Percentiles rank a stretch among this genome's conserved stretches.
phyloP scores from a whole-genome alignment of 805 yeast species.

The Candida stauntonica region DNA sequence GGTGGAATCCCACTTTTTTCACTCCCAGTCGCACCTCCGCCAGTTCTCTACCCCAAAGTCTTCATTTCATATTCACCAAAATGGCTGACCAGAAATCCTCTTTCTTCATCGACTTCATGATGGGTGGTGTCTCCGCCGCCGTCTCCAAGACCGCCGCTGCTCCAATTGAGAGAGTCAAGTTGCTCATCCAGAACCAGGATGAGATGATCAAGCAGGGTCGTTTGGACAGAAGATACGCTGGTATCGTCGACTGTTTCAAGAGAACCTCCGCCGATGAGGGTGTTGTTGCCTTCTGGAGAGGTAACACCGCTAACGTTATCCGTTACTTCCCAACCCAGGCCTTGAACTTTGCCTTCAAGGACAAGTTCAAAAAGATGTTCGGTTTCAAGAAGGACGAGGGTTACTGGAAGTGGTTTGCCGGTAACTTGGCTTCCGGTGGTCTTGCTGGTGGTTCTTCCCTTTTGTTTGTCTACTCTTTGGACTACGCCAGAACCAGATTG shows the following conservation, averaged over 20 bases:
- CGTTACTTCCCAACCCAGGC: slow-evolving; percentile 99
- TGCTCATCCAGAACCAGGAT: slow-evolving; percentile 95
- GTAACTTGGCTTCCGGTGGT: slow-evolving; percentile 99
- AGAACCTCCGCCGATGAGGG: slow-evolving; percentile 96
- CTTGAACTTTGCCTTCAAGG: slow-evolving; percentile 97
- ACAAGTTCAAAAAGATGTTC: slow-evolving; percentile 90
- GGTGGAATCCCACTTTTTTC: slow-evolving; percentile 12
- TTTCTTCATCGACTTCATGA: slow-evolving; percentile 67
- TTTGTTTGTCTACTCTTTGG: slow-evolving; percentile 92
- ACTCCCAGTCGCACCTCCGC: slow-evolving; percentile 1
- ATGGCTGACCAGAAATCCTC: slow-evolving; percentile 37
- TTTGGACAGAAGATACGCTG: slow-evolving; percentile 77
- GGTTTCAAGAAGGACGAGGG: slow-evolving; percentile 96
- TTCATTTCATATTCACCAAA: slow-evolving; percentile 4
- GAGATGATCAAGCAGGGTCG: slow-evolving; percentile 98
- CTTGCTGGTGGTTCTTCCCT: slow-evolving; percentile 95
- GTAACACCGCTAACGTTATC: slow-evolving; percentile 98
- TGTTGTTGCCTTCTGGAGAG: slow-evolving; percentile 94
- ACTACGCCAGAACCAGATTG: slow-evolving; percentile 97
- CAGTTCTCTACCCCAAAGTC: slow-evolving; percentile 1
- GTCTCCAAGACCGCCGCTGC: slow-evolving; percentile 98
- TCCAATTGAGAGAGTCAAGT: slow-evolving; percentile 95
- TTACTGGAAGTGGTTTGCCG: slow-evolving; percentile 92
- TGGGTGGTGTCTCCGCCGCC: slow-evolving; percentile 99
- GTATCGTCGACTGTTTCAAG: slow-evolving; percentile 90